Evolutionary conservation across 345 rosid species (phyloP).

Genomic region (Draba incana): DNA sequence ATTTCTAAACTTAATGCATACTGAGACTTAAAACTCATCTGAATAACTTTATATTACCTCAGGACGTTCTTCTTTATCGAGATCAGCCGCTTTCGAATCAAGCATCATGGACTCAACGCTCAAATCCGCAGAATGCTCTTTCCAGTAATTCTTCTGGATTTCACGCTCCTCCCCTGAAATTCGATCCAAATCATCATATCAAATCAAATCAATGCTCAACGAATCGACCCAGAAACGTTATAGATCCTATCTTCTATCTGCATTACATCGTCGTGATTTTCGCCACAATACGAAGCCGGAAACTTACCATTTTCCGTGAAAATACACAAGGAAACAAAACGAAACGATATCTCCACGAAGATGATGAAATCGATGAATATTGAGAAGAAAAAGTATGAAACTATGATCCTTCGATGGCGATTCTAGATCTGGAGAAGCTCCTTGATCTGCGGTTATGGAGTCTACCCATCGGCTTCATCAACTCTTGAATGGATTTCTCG

Average conservation of each 20-base stretch:
- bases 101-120: slow-evolving; percentile 92
- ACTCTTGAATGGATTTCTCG: not conserved
- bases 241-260: slow-evolving; percentile 4
- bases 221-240: not conserved
- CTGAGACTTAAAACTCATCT: not conserved
- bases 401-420: slow-evolving; percentile 68
- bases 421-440: slow-evolving; percentile 65
- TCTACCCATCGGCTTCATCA: slow-evolving; percentile 67
- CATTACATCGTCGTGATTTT: slow-evolving; percentile 1
- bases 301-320: no score
- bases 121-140: slow-evolving; percentile 67
- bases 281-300: not conserved
- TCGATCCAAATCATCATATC: slow-evolving; percentile 8
- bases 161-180: slow-evolving; percentile 57
- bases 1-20: not conserved
- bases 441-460: slow-evolving; percentile 58
- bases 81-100: slow-evolving; percentile 82
- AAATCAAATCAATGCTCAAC: not conserved
- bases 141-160: slow-evolving; percentile 83
- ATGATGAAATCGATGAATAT: slow-evolving; percentile 1
- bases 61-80: slow-evolving; percentile 94
- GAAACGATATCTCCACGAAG: not conserved
- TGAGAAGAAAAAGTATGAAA: not conserved
- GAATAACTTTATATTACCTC: slow-evolving; percentile 52
- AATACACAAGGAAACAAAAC: no score